Conservation (phyloP, 306 rosid genomes). For the Sphenostylis stenocarpa region DNA sequence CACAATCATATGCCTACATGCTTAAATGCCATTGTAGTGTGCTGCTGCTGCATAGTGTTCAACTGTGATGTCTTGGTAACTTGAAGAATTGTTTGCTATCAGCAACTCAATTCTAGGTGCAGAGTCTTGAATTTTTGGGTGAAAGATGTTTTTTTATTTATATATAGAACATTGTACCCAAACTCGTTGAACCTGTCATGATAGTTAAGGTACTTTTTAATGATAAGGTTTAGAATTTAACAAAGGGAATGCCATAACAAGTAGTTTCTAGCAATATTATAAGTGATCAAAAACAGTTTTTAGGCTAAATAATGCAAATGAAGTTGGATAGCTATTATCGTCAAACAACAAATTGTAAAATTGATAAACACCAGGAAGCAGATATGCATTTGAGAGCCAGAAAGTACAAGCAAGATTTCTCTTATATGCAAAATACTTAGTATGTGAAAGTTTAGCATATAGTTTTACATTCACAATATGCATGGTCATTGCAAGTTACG, state of each 20-base stretch:
- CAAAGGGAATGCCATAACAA: neutral
- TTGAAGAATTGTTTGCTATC: too few species aligned
- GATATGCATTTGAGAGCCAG: neutral
- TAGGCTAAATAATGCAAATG: neutral
- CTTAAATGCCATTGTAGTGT: too few species aligned
- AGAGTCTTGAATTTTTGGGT: neutral
- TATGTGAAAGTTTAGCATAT: neutral
- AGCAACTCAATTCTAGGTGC: too few species aligned
- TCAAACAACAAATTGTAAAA: neutral
- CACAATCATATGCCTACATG: too few species aligned
- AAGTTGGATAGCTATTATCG: neutral
- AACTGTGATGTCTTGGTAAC: too few species aligned
- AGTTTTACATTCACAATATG: neutral
- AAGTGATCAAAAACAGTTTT: too few species aligned
- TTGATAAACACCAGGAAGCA: neutral
- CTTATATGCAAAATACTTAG: neutral
- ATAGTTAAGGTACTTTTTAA: neutral
- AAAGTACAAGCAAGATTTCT: neutral
- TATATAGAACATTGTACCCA: neutral
- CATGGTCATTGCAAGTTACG: neutral
- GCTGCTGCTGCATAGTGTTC: too few species aligned
- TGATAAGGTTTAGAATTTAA: neutral
- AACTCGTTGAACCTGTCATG: neutral
- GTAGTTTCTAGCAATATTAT: neutral
- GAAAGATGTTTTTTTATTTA: neutral